Conservation (phyloP, 2,329 filamentous ascomycete genomes). For the Aspergillus phoenicis region DNA sequence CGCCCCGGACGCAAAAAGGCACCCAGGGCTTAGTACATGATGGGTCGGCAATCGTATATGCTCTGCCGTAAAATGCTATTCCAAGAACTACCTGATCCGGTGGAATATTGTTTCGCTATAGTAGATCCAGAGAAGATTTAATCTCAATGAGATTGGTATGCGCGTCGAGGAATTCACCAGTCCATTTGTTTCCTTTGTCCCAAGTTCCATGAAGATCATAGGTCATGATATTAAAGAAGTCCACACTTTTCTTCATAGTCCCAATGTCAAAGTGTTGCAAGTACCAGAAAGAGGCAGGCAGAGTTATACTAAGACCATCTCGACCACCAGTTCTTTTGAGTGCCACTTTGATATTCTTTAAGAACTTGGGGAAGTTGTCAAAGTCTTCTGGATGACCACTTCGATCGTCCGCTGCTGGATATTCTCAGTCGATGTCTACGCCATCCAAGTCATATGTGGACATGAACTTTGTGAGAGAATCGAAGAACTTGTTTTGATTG, state of each 20-base stretch:
- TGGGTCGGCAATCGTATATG: slow-evolving; percentile 19
- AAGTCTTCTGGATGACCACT: slow-evolving; percentile 41
- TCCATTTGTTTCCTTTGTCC: slow-evolving; percentile 22
- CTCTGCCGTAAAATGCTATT: slow-evolving; percentile 31
- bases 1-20: slow-evolving; percentile 31
- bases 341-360: slow-evolving; percentile 19
- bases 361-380: slow-evolving; percentile 32
- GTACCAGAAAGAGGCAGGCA: slow-evolving; percentile 36
- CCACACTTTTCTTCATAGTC: slow-evolving; percentile 14
- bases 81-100: slow-evolving; percentile 33
- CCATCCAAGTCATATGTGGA: slow-evolving; percentile 48
- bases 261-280: slow-evolving; percentile 32
- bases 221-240: slow-evolving; percentile 35
- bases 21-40: slow-evolving; percentile 34
- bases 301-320: slow-evolving; percentile 22
- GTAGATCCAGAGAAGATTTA: slow-evolving; percentile 26
- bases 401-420: slow-evolving; percentile 41
- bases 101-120: slow-evolving; percentile 32
- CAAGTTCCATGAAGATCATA: slow-evolving; percentile 35
- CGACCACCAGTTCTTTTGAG: slow-evolving; percentile 17
- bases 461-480: slow-evolving; percentile 45
- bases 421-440: slow-evolving; percentile 53
- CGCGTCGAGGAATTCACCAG: slow-evolving; percentile 24
- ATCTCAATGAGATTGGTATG: slow-evolving; percentile 42
- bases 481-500: slow-evolving; percentile 38